These are phyloP conservation scores for Calamus simplicifolius DNA, from an alignment of 176 grass and related monocot species.

Conservation along the genomic window DNA sequence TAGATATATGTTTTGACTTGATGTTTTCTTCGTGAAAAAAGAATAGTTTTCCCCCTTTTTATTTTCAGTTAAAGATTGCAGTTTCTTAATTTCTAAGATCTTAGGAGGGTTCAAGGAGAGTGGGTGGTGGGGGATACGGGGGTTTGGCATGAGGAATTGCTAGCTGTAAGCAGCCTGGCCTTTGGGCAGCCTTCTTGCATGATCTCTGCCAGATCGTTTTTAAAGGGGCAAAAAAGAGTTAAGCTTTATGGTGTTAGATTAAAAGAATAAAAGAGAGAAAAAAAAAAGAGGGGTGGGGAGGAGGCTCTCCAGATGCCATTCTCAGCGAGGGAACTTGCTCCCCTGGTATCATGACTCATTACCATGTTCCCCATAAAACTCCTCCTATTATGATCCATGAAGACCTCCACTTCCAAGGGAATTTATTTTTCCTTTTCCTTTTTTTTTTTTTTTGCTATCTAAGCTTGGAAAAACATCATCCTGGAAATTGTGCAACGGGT, in stretches of 20 bases:
- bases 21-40: too few relatives aligned
- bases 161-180: conserved; percentile 39
- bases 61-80: too few relatives aligned
- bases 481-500: not conserved
- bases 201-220: conserved; percentile 17
- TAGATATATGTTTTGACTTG: too few relatives aligned
- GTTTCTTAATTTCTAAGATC: not conserved
- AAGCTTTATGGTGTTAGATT: too few relatives aligned
- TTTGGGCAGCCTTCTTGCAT: conserved; percentile 33
- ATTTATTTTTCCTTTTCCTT: too few relatives aligned
- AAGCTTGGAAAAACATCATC: not conserved
- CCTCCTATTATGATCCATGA: not conserved
- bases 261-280: too few relatives aligned
- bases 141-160: conserved; percentile 28
- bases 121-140: conserved; percentile 7
- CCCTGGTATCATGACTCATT: conserved; percentile 27
- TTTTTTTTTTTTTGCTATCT: not conserved
- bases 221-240: too few relatives aligned
- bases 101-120: not conserved
- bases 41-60: too few relatives aligned
- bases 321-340: conserved; percentile 9
- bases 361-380: conserved; percentile 2
- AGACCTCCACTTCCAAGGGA: too few relatives aligned
- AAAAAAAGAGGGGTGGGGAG: too few relatives aligned
- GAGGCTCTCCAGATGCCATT: too few relatives aligned